Evolutionary conservation across 2,329 filamentous ascomycete species (phyloP).

Genomic region (Colletotrichum siamense): DNA sequence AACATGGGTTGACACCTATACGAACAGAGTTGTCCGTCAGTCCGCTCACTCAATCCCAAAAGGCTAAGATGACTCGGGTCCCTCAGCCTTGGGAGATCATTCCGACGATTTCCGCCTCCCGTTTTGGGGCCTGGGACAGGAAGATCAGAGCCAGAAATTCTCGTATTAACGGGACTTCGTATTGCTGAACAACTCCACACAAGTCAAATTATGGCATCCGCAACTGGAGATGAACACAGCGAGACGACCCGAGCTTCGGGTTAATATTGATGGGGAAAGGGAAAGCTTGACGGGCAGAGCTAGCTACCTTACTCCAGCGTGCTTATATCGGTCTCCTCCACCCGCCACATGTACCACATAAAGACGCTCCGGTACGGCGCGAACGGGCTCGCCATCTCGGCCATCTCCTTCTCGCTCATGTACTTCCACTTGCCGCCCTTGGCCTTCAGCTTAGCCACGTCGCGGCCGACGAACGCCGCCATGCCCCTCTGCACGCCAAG

Average conservation of each 20-base stretch:
- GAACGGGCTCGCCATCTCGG: constrained; percentile 79
- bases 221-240: background rate
- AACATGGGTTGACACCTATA: background rate
- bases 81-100: background rate
- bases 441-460: constrained; percentile 82
- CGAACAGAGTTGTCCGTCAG: background rate
- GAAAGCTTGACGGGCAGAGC: constrained; percentile 24
- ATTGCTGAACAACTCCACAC: background rate
- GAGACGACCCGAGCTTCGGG: background rate
- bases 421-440: constrained; percentile 93
- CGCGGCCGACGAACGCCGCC: constrained; percentile 83
- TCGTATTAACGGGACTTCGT: background rate
- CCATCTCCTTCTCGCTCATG: constrained; percentile 93
- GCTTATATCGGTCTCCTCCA: constrained; percentile 78
- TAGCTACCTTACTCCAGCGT: constrained; percentile 51
- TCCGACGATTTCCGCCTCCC: background rate
- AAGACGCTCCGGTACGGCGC: constrained; percentile 88
- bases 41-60: background rate
- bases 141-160: background rate
- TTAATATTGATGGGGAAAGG: background rate
- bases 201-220: background rate
- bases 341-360: constrained; percentile 99
- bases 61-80: background rate
- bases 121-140: background rate
- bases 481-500: constrained; percentile 94